phyloP scores from a whole-genome alignment of 129 eudicot species.

The Artemisia tridentata region DNA sequence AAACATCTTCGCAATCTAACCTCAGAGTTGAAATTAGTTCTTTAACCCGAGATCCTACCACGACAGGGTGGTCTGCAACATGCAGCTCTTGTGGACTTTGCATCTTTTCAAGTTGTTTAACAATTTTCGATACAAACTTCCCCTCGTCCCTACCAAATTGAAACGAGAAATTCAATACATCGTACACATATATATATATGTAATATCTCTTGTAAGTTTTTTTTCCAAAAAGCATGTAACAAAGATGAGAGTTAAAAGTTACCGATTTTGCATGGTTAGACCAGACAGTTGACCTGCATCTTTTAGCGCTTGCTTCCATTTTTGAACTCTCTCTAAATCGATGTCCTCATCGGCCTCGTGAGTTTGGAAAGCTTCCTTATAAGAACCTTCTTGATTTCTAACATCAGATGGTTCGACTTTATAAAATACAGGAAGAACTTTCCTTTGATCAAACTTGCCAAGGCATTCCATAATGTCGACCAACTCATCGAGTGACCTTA shows the following conservation, averaged over 20 bases:
- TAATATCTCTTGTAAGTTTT: background rate
- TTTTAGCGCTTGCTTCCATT: conserved; percentile 19
- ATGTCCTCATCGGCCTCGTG: background rate
- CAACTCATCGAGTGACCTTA: conserved; percentile 18
- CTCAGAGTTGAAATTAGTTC: conserved; percentile 11
- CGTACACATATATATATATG: too few species aligned
- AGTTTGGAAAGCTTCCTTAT: conserved; percentile 8
- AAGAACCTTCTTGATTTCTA: conserved; percentile 14
- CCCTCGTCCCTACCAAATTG: conserved; percentile 25
- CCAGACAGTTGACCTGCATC: conserved; percentile 22
- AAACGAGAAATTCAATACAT: background rate
- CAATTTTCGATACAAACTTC: conserved; percentile 5
- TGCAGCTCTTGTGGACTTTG: conserved; percentile 9
- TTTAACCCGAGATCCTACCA: conserved; percentile 23
- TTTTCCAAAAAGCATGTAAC: background rate
- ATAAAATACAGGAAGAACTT: conserved; percentile 18
- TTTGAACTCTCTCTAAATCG: conserved; percentile 1
- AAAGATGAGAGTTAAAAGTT: background rate
- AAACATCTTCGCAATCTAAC: conserved; percentile 17
- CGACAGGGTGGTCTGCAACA: conserved; percentile 22
- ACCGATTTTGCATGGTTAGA: conserved; percentile 7
- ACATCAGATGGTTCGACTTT: conserved; percentile 18
- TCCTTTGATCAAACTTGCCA: background rate
- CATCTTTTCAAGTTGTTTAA: conserved; percentile 15
- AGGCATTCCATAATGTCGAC: conserved; percentile 8